Base-by-base conservation (phyloP, 768 basidiomycete genomes). In the Xerocomellus amylosporus region DNA sequence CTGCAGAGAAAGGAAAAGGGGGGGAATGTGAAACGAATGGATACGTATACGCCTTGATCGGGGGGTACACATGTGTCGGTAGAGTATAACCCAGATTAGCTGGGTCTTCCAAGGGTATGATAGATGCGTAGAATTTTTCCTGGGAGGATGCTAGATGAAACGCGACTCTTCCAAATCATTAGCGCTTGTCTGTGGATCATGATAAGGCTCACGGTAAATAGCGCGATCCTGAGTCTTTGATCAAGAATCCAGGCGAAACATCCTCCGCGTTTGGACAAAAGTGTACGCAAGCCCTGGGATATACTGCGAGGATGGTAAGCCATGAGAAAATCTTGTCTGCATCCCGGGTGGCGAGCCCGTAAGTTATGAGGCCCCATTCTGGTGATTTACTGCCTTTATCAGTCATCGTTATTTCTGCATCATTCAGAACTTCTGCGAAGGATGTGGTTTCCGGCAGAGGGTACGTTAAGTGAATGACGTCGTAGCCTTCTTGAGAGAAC, bases 401-500 rank as follows among this genome's bases (percentile, higher is more conserved):
- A 17, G 53, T 53, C 34, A 67, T 55, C 48, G 49, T 26, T 20
- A 24, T 43, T 28, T 55, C 58, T 40, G 56, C 64, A 15, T 62
- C 59, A 15, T 58, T 54, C 40, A 69, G 46, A 22, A 48, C 42
- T 13, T 64, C 59, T 12, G 40, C 22, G 28, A 72, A 58, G n/a
- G 58, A 51, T 14, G 40, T 47, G 24, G 53, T 15, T 19, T 47
- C 41, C 22, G 61, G 46, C 13, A 51, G 44, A 28, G 71, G 67
- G 31, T 69, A 72, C 2, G 57, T 33, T 10, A 75, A 49, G 31
- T 71, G 72, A 10, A 69, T 49, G 17, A 74, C 67, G n/a, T 67
- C 58, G 55, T 77, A 75, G 26, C 75, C 75, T 56, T 77, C 76
- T 51, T 74, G 71, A 31, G 74, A 58, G 55, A 72, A 68, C 70